These are phyloP conservation scores for Lanmaoa pseudosensibilis DNA, from an alignment of 768 basidiomycete species.

Conservation along the genomic window DNA sequence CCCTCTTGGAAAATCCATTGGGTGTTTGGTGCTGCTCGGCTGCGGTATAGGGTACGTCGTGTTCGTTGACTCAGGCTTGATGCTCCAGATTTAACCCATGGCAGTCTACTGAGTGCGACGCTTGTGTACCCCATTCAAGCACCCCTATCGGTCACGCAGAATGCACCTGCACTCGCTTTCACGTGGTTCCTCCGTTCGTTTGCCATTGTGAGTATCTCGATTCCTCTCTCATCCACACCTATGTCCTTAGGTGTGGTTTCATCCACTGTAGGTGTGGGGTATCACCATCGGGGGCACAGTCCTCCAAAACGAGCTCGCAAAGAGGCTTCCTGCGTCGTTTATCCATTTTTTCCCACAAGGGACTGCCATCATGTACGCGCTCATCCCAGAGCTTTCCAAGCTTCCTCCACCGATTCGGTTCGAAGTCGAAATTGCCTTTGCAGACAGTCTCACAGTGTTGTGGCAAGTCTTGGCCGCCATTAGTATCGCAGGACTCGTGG, in stretches of 20 bases:
- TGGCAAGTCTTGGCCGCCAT: conserved; percentile 46
- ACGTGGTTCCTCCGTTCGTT: conserved; percentile 40
- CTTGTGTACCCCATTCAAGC: conserved; percentile 49
- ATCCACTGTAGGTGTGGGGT: conserved; percentile 44
- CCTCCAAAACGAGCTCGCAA: conserved; percentile 48
- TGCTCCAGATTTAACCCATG: neutral
- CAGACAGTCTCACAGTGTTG: conserved; percentile 36
- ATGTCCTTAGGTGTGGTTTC: neutral
- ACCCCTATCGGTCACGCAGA: conserved; percentile 40
- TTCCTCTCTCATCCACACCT: neutral
- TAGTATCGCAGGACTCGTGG: neutral
- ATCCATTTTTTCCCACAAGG: conserved; percentile 35
- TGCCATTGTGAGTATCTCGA: conserved; percentile 28
- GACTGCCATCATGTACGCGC: conserved; percentile 43
- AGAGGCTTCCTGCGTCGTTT: conserved; percentile 42
- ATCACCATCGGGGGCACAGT: conserved; percentile 48
- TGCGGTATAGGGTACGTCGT: conserved; percentile 5
- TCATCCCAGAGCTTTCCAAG: conserved; percentile 43
- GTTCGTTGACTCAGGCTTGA: neutral
- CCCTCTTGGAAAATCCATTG: conserved; percentile 21
- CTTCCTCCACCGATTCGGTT: conserved; percentile 36
- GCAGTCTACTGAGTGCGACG: conserved; percentile 11
- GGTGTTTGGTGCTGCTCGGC: neutral
- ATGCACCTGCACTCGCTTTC: conserved; percentile 47
- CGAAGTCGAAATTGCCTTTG: conserved; percentile 44